A percentile compares a stretch with the other conserved stretches of the same genome.
Evolutionary conservation across 192 early-diverging fungal genomes (phyloP).

Genomic region (Coemansia sp.): DNA sequence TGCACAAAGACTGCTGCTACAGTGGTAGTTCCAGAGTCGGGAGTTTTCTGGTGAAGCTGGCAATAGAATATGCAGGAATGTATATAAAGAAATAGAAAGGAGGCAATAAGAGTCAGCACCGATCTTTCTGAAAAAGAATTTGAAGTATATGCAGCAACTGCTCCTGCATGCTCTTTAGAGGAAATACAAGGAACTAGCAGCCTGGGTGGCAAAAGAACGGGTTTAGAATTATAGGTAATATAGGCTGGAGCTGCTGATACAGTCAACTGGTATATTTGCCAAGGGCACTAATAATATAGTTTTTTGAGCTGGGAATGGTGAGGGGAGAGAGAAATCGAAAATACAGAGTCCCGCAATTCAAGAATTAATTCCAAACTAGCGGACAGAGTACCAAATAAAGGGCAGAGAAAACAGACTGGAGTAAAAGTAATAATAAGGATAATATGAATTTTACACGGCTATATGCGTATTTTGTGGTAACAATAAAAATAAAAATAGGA

Average conservation of each 20-base stretch:
- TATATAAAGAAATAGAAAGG: background rate
- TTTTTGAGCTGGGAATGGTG: background rate
- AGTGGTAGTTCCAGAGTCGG: too few relatives aligned
- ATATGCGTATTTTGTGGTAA: background rate
- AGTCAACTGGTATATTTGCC: background rate
- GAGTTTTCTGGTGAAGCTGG: too few relatives aligned
- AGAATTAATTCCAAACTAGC: conserved; percentile 5
- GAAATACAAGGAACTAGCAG: background rate
- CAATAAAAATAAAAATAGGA: background rate
- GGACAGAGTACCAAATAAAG: background rate
- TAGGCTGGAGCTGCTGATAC: background rate
- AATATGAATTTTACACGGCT: background rate
- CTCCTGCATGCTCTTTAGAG: background rate
- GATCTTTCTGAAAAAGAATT: too few relatives aligned
- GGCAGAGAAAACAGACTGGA: background rate
- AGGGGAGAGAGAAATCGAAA: background rate
- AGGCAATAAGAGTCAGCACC: background rate
- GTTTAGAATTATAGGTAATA: background rate
- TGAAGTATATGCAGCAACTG: background rate
- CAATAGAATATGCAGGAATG: too few relatives aligned
- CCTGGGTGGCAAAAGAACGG: background rate
- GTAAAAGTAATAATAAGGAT: background rate
- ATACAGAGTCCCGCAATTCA: background rate
- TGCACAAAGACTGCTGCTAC: background rate
- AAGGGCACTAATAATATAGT: background rate